These are phyloP conservation scores for Mucor racemosus DNA, from an alignment of 371 early-diverging fungal genomes.

Conservation along the genomic window DNA sequence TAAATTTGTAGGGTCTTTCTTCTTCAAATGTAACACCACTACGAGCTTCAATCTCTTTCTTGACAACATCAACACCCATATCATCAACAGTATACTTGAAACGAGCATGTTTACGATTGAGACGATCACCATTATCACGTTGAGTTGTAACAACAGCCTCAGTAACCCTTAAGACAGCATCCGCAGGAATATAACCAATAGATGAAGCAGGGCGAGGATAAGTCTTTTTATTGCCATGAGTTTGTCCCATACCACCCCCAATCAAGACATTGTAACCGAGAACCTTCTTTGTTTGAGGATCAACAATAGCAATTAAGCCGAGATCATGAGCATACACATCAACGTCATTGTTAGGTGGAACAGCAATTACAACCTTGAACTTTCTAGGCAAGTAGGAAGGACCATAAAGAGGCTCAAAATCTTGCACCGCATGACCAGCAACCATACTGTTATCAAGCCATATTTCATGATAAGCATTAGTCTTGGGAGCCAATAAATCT, in stretches of 20 bases:
- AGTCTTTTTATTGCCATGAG: constrained; percentile 92
- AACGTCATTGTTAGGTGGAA: constrained; percentile 93
- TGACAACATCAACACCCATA: constrained; percentile 86
- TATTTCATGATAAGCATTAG: constrained; percentile 92
- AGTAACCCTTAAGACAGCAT: constrained; percentile 73
- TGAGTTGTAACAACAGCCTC: constrained; percentile 87
- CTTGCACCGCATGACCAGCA: constrained; percentile 71
- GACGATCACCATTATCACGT: constrained; percentile 89
- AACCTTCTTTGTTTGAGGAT: constrained; percentile 44
- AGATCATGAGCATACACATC: constrained; percentile 94
- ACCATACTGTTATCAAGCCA: constrained; percentile 89
- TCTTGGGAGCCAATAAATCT: constrained; percentile 76
- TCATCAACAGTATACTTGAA: constrained; percentile 95
- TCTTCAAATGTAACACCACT: constrained; percentile 69
- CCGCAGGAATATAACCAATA: constrained; percentile 78
- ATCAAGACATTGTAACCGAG: constrained; percentile 90
- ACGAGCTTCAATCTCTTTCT: constrained; percentile 76
- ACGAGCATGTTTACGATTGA: constrained; percentile 93
- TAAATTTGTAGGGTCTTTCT: constrained; percentile 71
- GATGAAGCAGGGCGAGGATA: constrained; percentile 81
- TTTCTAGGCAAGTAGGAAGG: constrained; percentile 89
- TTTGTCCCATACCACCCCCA: constrained; percentile 96
- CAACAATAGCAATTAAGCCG: constrained; percentile 86
- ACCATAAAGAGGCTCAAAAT: constrained; percentile 90
- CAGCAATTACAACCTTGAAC: constrained; percentile 91